Evolutionary conservation across 345 rosid species (phyloP).

Genomic region (Clausena lansium): DNA sequence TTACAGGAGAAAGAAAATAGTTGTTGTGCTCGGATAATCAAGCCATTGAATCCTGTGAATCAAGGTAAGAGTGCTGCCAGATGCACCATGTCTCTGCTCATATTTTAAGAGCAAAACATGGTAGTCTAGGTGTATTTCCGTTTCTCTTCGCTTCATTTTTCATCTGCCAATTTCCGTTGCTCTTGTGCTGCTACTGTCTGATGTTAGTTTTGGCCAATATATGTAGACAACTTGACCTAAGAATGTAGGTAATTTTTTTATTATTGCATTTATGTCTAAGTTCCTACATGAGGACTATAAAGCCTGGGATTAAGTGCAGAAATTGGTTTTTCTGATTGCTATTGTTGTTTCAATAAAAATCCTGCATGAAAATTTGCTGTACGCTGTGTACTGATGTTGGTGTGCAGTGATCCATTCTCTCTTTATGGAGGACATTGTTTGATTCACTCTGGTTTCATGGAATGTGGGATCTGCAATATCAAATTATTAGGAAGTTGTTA

Average conservation of each 20-base stretch:
- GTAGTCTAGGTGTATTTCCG: not conserved
- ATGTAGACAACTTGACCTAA: not conserved
- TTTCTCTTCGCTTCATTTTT: not conserved
- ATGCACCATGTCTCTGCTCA: not conserved
- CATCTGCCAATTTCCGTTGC: not conserved
- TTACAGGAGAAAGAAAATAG: slow-evolving; percentile 29
- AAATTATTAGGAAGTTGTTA: not conserved
- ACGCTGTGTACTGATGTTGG: not conserved
- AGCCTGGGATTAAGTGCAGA: not conserved
- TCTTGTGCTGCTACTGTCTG: not conserved
- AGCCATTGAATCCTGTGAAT: slow-evolving; percentile 28
- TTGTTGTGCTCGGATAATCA: slow-evolving; percentile 40
- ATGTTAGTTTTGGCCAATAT: not conserved
- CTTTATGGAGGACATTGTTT: not conserved
- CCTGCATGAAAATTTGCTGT: not conserved
- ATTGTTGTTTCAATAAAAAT: not conserved
- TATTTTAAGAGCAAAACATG: not conserved
- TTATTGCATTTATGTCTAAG: not conserved
- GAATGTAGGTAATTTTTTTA: not conserved
- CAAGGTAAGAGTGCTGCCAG: slow-evolving; percentile 29
- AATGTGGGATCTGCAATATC: not conserved
- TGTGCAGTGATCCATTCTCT: not conserved
- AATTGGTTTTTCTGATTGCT: not conserved
- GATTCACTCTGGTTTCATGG: not conserved
- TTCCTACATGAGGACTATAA: not conserved